Percentiles rank a stretch among this genome's conserved stretches.
These are phyloP conservation scores for Talaromyces wortmannii DNA, from an alignment of 495 filamentous ascomycete genomes.

Conservation along the genomic window DNA sequence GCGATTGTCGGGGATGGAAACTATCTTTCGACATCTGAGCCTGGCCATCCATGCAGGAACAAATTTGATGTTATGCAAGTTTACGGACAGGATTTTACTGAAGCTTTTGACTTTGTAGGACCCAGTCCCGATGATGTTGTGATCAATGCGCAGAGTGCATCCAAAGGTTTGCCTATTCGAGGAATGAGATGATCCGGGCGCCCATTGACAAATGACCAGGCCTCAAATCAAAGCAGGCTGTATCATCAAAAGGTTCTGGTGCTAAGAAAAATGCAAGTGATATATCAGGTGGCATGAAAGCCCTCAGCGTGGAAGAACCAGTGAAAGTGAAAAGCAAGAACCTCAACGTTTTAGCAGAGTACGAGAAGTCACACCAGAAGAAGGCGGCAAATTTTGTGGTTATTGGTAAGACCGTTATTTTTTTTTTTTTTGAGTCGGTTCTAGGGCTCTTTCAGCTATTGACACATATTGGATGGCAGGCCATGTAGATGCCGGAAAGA, in stretches of 20 bases:
- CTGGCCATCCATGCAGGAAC: conserved; percentile 28
- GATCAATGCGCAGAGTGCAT: conserved; percentile 66
- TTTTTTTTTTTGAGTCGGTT: too few species aligned
- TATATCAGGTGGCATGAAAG: conserved; percentile 43
- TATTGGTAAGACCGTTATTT: conserved; percentile 55
- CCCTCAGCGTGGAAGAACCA: conserved; percentile 59
- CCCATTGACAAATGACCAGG: conserved; percentile 36
- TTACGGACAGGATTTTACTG: conserved; percentile 36
- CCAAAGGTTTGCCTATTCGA: conserved; percentile 71
- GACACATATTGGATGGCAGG: conserved; percentile 36
- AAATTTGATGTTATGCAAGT: conserved; percentile 46
- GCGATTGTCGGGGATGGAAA: conserved; percentile 50
- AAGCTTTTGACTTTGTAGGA: conserved; percentile 66
- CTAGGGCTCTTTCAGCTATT: background rate
- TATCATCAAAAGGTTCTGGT: conserved; percentile 25
- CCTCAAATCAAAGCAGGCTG: conserved; percentile 40
- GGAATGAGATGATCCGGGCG: conserved; percentile 26
- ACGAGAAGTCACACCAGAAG: conserved; percentile 67
- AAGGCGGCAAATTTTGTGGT: conserved; percentile 91
- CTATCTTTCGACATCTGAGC: conserved; percentile 25
- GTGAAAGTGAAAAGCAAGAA: conserved; percentile 78
- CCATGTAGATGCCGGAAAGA: conserved; percentile 96
- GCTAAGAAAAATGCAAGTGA: conserved; percentile 33
- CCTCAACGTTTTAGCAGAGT: conserved; percentile 77
- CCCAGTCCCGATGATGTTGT: conserved; percentile 95